Conservation (phyloP, 2,329 filamentous ascomycete species). For the Fusarium nematophilum region DNA sequence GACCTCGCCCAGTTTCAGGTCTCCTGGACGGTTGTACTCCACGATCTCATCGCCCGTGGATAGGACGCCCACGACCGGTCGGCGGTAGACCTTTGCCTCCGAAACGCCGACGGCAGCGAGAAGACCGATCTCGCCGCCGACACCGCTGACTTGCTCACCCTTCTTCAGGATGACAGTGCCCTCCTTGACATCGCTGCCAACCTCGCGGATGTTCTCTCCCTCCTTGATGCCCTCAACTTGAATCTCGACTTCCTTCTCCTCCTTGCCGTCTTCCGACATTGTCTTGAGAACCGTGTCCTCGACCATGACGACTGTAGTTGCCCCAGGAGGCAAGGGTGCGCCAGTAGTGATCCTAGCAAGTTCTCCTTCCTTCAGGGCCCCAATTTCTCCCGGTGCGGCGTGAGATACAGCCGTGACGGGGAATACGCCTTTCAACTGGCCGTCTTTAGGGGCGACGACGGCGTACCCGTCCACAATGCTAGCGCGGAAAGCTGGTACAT, state of each 20-base stretch:
- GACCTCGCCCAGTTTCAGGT: constrained; percentile 82
- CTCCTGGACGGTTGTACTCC: constrained; percentile 71
- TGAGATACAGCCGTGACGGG: constrained; percentile 90
- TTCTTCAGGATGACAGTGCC: constrained; percentile 77
- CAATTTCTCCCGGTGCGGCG: constrained; percentile 77
- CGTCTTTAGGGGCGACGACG: constrained; percentile 73
- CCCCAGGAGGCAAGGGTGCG: constrained; percentile 87
- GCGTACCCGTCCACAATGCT: constrained; percentile 99
- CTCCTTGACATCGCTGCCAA: constrained; percentile 85
- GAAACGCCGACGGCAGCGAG: constrained; percentile 84
- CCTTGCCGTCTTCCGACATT: constrained; percentile 80
- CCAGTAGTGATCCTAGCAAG: constrained; percentile 95
- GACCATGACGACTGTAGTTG: constrained; percentile 91
- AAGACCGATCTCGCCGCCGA: constrained; percentile 91
- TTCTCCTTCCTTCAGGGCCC: constrained; percentile 75
- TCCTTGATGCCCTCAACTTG: constrained; percentile 78
- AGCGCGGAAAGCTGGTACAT: constrained; percentile 91
- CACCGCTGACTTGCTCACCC: constrained; percentile 84
- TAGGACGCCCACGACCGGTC: constrained; percentile 84
- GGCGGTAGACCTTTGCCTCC: constrained; percentile 77
- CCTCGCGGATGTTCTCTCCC: constrained; percentile 89
- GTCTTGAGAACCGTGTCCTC: constrained; percentile 87
- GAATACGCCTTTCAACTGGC: constrained; percentile 80
- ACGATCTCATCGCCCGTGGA: constrained; percentile 97
- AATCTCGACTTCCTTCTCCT: constrained; percentile 91